These are phyloP conservation scores for Pythium pyrilobum DNA, from an alignment of 352 stramenopile species.

Conservation along the genomic window DNA sequence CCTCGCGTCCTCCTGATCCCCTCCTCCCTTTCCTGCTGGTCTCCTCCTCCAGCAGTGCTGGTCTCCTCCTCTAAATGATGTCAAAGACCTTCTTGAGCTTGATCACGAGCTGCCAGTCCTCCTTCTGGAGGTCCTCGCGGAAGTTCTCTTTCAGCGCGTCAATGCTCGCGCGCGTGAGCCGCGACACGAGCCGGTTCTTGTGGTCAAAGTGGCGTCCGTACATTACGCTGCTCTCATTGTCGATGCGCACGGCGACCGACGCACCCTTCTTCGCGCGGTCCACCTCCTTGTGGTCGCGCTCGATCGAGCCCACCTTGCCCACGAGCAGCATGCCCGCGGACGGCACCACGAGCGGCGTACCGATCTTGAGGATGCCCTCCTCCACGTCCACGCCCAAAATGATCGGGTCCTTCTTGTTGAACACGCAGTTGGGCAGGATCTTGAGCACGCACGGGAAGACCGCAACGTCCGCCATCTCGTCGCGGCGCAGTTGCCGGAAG, in stretches of 20 bases:
- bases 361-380: constrained; percentile 97
- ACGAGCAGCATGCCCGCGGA: constrained; percentile 79
- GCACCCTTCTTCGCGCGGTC: constrained; percentile 92
- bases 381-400: constrained; percentile 97
- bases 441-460: constrained; percentile 95
- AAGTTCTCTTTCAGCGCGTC: constrained; percentile 99
- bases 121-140: constrained; percentile 96
- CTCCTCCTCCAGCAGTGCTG: no score
- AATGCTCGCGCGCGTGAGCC: constrained; percentile 92
- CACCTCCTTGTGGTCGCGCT: constrained; percentile 95
- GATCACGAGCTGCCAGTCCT: constrained; percentile 98
- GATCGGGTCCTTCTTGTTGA: constrained; percentile 99
- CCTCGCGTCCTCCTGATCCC: background rate
- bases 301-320: constrained; percentile 95
- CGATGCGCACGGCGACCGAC: constrained; percentile 95
- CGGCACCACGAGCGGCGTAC: constrained; percentile 92
- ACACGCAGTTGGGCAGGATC: constrained; percentile 97
- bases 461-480: constrained; percentile 90
- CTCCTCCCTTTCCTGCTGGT: background rate
- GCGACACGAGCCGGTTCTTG: constrained; percentile 83
- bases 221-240: constrained; percentile 94
- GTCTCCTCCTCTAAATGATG: constrained; percentile 85
- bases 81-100: constrained; percentile 99
- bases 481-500: constrained; percentile 86
- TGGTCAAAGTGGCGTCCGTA: constrained; percentile 98